Evolutionary conservation across 2,329 filamentous ascomycete species (phyloP).

Genomic region (Penicillium sp.): DNA sequence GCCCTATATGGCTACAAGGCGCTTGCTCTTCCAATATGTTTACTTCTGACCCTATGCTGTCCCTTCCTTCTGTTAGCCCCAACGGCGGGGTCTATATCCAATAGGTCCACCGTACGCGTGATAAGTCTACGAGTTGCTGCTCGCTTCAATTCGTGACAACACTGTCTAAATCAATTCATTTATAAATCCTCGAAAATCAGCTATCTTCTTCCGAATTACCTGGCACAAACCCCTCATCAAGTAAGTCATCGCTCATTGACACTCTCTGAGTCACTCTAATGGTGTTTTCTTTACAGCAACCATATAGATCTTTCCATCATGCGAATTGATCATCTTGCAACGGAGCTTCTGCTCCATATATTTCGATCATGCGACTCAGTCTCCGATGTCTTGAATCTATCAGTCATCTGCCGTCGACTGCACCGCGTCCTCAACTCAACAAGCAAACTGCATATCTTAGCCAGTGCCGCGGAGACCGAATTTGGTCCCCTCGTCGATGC

Average conservation of each 20-base stretch:
- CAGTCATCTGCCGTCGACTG: conserved; percentile 49
- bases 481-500: conserved; percentile 52
- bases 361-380: conserved; percentile 47
- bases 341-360: conserved; percentile 51
- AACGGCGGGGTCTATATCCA: conserved; percentile 26
- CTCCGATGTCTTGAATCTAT: conserved; percentile 47
- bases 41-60: neutral
- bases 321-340: conserved; percentile 48
- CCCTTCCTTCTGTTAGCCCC: conserved; percentile 20
- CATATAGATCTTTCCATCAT: conserved; percentile 31
- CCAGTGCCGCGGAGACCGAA: conserved; percentile 46
- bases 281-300: neutral
- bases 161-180: conserved; percentile 4
- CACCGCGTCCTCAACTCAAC: conserved; percentile 46
- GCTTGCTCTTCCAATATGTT: neutral
- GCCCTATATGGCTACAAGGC: conserved; percentile 16
- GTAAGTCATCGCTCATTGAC: neutral
- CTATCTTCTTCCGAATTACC: neutral
- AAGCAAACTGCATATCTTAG: conserved; percentile 48
- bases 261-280: conserved; percentile 1
- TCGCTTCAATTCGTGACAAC: conserved; percentile 13
- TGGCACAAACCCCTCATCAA: neutral
- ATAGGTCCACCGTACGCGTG: conserved; percentile 16
- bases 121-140: conserved; percentile 10
- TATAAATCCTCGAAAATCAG: neutral